These are phyloP conservation scores for Diaporthe sp. DNA, from an alignment of 2,329 filamentous ascomycete genomes.

Conservation along the genomic window DNA sequence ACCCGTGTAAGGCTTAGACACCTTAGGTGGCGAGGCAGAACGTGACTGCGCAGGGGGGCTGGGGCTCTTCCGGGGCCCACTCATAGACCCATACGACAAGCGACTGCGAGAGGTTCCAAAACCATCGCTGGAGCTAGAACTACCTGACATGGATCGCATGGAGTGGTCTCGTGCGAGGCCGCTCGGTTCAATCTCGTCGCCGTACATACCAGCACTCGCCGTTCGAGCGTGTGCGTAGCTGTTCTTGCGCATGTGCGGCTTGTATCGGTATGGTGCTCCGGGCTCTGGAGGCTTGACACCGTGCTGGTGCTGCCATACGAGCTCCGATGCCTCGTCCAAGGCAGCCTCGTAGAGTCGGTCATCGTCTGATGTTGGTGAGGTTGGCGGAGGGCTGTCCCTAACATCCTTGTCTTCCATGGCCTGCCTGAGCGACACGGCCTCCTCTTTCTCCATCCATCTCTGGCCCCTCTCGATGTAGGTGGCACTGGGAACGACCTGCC, in stretches of 20 bases:
- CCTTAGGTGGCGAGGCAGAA: constrained; percentile 46
- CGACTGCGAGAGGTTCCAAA: constrained; percentile 51
- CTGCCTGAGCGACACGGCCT: constrained; percentile 76
- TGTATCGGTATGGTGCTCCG: constrained; percentile 76
- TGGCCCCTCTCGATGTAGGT: constrained; percentile 81
- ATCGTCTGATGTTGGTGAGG: constrained; percentile 63
- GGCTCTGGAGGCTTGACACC: constrained; percentile 67
- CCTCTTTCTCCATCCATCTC: constrained; percentile 85
- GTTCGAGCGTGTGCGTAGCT: constrained; percentile 78
- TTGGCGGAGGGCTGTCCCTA: constrained; percentile 52
- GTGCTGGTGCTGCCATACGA: constrained; percentile 83
- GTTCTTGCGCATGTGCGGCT: constrained; percentile 75
- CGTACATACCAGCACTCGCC: constrained; percentile 67
- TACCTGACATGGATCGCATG: constrained; percentile 57
- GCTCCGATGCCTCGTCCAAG: constrained; percentile 81
- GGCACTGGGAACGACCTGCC: constrained; percentile 73
- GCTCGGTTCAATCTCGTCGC: constrained; percentile 59
- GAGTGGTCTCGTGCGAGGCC: constrained; percentile 58
- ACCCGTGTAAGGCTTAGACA: constrained; percentile 57
- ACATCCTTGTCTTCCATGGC: constrained; percentile 82
- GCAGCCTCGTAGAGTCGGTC: constrained; percentile 76
- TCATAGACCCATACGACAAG: constrained; percentile 40
- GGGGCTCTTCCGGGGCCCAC: constrained; percentile 36
- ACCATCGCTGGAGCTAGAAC: constrained; percentile 63
- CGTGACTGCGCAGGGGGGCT: constrained; percentile 46